phyloP scores from a whole-genome alignment of 148 eudicot genomes.

The Rhododendron ovatum region DNA sequence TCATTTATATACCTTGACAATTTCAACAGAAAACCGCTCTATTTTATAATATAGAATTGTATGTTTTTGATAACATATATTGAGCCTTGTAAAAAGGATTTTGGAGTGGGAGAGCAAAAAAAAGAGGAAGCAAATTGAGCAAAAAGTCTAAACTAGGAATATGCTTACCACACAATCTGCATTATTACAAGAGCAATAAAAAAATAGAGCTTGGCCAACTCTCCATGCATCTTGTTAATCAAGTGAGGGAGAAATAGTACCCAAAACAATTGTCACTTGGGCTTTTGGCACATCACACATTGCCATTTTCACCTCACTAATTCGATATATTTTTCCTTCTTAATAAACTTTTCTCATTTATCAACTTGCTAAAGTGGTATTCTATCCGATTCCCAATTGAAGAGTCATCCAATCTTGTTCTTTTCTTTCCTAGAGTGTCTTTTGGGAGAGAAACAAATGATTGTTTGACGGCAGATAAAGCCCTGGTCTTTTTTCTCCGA shows the following conservation, averaged over 20 bases:
- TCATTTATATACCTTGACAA: no score
- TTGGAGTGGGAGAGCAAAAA: not conserved
- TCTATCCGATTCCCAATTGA: no score
- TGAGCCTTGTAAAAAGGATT: not conserved
- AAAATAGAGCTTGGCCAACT: not conserved
- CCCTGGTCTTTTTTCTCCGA: no score
- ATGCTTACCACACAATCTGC: not conserved
- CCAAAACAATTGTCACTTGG: not conserved
- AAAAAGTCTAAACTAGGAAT: not conserved
- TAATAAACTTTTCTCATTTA: no score
- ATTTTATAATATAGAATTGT: no score
- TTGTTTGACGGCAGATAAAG: no score
- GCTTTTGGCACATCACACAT: not conserved
- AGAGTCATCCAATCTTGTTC: no score
- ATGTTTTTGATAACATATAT: no score
- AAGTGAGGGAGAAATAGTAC: not conserved
- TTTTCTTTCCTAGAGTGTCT: no score
- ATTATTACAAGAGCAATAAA: not conserved
- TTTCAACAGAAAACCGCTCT: no score
- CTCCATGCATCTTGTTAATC: not conserved
- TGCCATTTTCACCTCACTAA: not conserved
- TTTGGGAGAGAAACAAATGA: no score
- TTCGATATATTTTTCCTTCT: not conserved
- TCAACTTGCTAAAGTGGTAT: no score
- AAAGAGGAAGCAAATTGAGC: not conserved